Evolutionary conservation across 176 grass and related monocot genomes (phyloP).

Genomic region (Raddia guianensis): DNA sequence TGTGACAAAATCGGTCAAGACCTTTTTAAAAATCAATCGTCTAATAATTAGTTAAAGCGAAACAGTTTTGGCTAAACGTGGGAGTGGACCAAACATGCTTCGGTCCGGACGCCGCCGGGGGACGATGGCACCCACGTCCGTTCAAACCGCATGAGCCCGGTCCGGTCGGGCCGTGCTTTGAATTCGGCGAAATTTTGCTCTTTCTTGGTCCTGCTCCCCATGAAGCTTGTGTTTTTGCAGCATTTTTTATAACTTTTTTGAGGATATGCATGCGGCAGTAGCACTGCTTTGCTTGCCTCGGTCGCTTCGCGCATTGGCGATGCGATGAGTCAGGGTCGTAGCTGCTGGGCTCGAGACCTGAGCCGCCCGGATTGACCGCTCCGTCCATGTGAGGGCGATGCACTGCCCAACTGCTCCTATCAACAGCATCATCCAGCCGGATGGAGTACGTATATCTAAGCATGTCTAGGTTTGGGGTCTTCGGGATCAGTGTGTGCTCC

Average conservation of each 20-base stretch:
- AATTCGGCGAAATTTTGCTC: not conserved
- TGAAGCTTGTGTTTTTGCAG: not conserved
- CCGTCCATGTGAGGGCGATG: constrained; percentile 28
- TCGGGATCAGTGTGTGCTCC: not conserved
- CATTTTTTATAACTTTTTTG: too few species aligned
- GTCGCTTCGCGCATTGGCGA: not conserved
- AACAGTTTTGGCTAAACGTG: too few species aligned
- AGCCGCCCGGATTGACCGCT: not conserved
- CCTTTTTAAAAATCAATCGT: too few species aligned
- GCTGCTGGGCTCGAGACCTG: constrained; percentile 44
- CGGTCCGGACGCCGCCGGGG: too few species aligned
- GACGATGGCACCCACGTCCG: too few species aligned
- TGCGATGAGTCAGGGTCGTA: constrained; percentile 26
- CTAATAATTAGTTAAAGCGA: too few species aligned
- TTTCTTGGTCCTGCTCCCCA: not conserved
- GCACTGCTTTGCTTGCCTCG: not conserved
- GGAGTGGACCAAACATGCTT: too few species aligned
- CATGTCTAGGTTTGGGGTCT: not conserved
- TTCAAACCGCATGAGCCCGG: not conserved
- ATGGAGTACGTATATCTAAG: too few species aligned
- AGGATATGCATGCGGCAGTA: not conserved
- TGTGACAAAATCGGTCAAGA: too few species aligned
- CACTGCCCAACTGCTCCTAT: not conserved
- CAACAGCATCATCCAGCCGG: too few species aligned
- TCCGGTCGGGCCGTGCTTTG: constrained; percentile 27